phyloP scores from a whole-genome alignment of 805 yeast genomes.

The Cyberlindnera maritima region DNA sequence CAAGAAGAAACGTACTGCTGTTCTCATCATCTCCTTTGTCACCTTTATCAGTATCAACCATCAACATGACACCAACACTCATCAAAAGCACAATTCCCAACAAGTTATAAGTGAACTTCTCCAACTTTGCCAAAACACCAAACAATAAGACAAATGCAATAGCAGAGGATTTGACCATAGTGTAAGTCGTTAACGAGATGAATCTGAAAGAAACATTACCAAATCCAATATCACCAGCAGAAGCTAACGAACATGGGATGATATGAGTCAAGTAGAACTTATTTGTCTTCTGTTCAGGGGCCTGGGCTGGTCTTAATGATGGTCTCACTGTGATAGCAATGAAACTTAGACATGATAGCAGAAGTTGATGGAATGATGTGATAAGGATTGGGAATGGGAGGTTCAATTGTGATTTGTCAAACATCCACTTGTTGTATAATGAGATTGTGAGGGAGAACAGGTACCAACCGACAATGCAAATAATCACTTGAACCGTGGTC shows the following conservation, averaged over 20 bases:
- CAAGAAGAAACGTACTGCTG: conserved; percentile 38
- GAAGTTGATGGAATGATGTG: conserved; percentile 81
- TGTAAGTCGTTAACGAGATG: conserved; percentile 80
- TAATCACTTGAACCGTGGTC: conserved; percentile 15
- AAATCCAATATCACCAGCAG: conserved; percentile 91
- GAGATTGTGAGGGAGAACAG: conserved; percentile 65
- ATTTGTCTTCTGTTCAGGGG: conserved; percentile 4
- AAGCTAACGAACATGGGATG: conserved; percentile 81
- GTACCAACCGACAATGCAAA: conserved; percentile 58
- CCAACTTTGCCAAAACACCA: conserved; percentile 79
- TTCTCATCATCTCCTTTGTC: conserved; percentile 21
- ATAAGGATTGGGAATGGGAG: conserved; percentile 82
- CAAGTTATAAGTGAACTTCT: conserved; percentile 66
- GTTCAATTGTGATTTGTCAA: conserved; percentile 67
- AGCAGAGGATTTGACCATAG: conserved; percentile 89
- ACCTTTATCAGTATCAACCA: conserved; percentile 56
- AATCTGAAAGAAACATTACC: conserved; percentile 81
- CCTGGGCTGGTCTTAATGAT: conserved; percentile 12
- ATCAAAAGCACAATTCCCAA: conserved; percentile 69
- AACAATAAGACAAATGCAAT: conserved; percentile 86
- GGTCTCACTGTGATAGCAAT: conserved; percentile 20
- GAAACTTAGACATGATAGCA: conserved; percentile 53
- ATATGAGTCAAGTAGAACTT: conserved; percentile 49
- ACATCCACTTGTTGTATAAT: conserved; percentile 96
- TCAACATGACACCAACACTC: conserved; percentile 82